Base-by-base conservation (phyloP, 345 rosid genomes). In the Gynandropsis gynandra region DNA sequence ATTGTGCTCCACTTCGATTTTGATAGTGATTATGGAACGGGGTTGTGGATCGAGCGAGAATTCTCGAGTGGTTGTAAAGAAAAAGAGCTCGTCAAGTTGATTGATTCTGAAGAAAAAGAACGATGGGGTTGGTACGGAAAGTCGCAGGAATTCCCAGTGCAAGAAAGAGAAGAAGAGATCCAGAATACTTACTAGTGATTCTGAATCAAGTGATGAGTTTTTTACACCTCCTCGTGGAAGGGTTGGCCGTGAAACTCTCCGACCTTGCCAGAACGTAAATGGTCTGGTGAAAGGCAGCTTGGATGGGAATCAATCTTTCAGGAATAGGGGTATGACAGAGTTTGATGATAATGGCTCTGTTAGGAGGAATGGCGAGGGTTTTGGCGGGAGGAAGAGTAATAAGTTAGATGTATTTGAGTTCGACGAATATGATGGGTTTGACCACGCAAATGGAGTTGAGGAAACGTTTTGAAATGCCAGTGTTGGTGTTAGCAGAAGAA, bases 321-420 rank as follows among this genome's bases (percentile, higher is more conserved):
- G n/a, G 68, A 75, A 79, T 65, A 74, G 80, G 71, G 75, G 36
- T 61, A 62, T 67, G 67, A 69, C 47, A 41, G 79, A 64, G 51
- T 50, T 34, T 43, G 69, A 64, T 53, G 78, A 67, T 36, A 69
- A 63, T 58, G 81, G 56, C 58, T 46, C 62, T 46, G 55, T 58
- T 35, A 67, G 63, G 50, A 66, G 80, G 67, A 73, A 61, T 51
- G 76, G 66, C 12, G 74, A 63, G 50, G 38, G 17, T 3, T 59
- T 71, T 19, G 75, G 71, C 68, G 81, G 56, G 19, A 58, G 64
- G 66, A 81, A 79, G 80, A 77, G 74, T 75, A 75, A 65, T 42
- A 78, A 63, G 69, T 71, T 92, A 52, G 95, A 77, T 61, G 86
- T 87, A 50, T 85, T 74, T 65, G 95, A 82, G 33, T 85, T 82